Evolutionary conservation across 2,329 filamentous ascomycete species (phyloP), one percentile per base, ranked within the genome.

Genomic region (Purpureocillium lavendulum): DNA sequence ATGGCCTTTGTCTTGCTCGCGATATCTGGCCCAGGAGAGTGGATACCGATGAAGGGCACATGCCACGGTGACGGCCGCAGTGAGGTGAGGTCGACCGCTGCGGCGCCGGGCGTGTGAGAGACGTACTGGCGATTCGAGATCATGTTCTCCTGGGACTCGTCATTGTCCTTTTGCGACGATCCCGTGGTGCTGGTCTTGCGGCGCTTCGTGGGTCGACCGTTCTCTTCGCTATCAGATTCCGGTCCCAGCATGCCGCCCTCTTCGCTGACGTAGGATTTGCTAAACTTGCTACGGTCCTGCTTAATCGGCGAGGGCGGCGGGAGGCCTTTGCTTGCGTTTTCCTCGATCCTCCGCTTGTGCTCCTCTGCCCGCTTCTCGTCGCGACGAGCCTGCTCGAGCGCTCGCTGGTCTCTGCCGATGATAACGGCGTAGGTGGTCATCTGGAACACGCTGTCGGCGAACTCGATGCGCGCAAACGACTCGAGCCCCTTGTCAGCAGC

Each of bases 351-450:
- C 41, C 64, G 62, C 44, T 61, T 59, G 45, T 71, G 66, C 38
- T 66, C 62, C 30, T 69, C 65, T 28, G 63, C 60, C 28, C 68
- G 64, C 44, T 62, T 69, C 52, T 73, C 69, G 42, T 77, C 69
- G 40, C 64, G 64, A 33, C 69, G 66, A 16, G 75, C 76, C 48
- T 75, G 69, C 40, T 70, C 62, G 47, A 77, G 60, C 9, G 78
- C 78, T 38, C 69, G 63, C 51, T 80, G 70, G 58, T 88, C 84
- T 44, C 84, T 80, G 40, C 83, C 84, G 21, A 89, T 76, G 41
- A 84, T 75, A 49, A 88, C 73, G 38, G 76, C 71, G 50, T 81
- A 82, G 2, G 82, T 87, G 38, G 80, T 86, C 78, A 89, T 84
- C 60, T 85, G 84, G 57, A 85, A 88, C 40, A 80, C 74, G 54